A percentile compares a stretch with the other conserved stretches of the same genome.
phyloP scores from a whole-genome alignment of 2,329 filamentous ascomycete species.

The Xylaria multiplex region DNA sequence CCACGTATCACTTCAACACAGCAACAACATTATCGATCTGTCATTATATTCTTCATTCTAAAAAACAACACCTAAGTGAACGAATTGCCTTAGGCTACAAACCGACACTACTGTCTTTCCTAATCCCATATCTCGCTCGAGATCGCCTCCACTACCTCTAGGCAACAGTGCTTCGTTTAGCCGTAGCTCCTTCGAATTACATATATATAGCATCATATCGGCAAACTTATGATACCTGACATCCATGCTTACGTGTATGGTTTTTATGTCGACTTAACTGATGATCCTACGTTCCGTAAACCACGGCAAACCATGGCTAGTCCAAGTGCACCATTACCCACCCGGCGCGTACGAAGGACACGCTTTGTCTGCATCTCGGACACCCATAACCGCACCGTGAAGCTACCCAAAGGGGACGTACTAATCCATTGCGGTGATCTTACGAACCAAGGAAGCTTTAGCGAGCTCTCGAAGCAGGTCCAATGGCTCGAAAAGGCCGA shows the following conservation, averaged over 20 bases:
- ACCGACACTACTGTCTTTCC: too few relatives aligned
- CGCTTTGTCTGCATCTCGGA: conserved; percentile 81
- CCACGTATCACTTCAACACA: neutral
- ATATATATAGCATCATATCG: neutral
- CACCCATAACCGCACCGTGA: conserved; percentile 74
- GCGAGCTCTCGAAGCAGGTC: conserved; percentile 69
- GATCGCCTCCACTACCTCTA: neutral
- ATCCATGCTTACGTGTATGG: neutral
- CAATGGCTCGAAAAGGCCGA: conserved; percentile 74
- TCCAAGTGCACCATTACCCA: neutral
- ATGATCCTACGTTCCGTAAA: neutral
- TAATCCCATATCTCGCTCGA: too few relatives aligned
- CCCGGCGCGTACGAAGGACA: conserved; percentile 56
- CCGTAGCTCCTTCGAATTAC: neutral
- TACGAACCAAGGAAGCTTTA: conserved; percentile 74
- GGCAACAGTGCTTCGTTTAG: neutral
- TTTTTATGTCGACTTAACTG: neutral
- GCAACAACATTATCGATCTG: too few relatives aligned
- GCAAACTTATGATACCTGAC: conserved; percentile 5
- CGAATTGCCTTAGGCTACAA: too few relatives aligned
- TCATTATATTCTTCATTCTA: too few relatives aligned
- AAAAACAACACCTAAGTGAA: too few relatives aligned
- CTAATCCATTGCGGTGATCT: conserved; percentile 81
- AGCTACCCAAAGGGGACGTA: conserved; percentile 76
- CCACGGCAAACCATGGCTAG: conserved; percentile 25